Evolutionary conservation across 768 basidiomycete genomes (phyloP).

Genomic region (Lactarius indigo): DNA sequence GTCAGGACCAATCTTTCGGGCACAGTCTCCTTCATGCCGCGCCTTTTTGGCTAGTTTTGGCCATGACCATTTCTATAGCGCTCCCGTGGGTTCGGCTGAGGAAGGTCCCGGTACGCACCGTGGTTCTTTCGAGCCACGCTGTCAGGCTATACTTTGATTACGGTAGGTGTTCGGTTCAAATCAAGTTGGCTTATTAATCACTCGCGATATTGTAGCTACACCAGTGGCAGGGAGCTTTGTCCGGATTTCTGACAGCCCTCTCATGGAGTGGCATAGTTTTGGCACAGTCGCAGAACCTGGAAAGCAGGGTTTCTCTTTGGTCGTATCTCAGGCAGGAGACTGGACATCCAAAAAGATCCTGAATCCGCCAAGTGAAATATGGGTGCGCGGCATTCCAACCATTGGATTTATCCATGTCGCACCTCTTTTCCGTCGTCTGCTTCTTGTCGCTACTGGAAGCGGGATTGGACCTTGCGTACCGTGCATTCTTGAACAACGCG

Average conservation of each 20-base stretch:
- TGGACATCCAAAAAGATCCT: slow-evolving; percentile 53
- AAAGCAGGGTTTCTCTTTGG: slow-evolving; percentile 44
- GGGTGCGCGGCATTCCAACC: slow-evolving; percentile 56
- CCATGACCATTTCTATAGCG: slow-evolving; percentile 52
- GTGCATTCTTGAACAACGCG: slow-evolving; percentile 46
- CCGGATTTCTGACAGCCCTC: slow-evolving; percentile 41
- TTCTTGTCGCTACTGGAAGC: slow-evolving; percentile 55
- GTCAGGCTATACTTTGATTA: slow-evolving; percentile 59
- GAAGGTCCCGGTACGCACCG: slow-evolving; percentile 50
- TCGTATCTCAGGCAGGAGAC: slow-evolving; percentile 56
- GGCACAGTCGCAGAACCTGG: slow-evolving; percentile 47
- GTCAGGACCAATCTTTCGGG: slow-evolving; percentile 37
- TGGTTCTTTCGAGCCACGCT: slow-evolving; percentile 53
- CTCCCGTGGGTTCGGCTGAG: slow-evolving; percentile 59
- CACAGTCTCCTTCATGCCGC: slow-evolving; percentile 42
- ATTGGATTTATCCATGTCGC: slow-evolving; percentile 54
- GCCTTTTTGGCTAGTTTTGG: slow-evolving; percentile 55
- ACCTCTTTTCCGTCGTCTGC: slow-evolving; percentile 50
- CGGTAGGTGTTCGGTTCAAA: slow-evolving; percentile 34
- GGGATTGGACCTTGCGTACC: slow-evolving; percentile 63
- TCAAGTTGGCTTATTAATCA: slow-evolving; percentile 26
- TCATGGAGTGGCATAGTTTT: slow-evolving; percentile 58
- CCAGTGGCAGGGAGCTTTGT: slow-evolving; percentile 37
- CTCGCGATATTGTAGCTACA: slow-evolving; percentile 26
- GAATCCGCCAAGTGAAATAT: slow-evolving; percentile 52